These are phyloP conservation scores for Penicillium sp. DNA, from an alignment of 2,329 filamentous ascomycete species.

Conservation along the genomic window DNA sequence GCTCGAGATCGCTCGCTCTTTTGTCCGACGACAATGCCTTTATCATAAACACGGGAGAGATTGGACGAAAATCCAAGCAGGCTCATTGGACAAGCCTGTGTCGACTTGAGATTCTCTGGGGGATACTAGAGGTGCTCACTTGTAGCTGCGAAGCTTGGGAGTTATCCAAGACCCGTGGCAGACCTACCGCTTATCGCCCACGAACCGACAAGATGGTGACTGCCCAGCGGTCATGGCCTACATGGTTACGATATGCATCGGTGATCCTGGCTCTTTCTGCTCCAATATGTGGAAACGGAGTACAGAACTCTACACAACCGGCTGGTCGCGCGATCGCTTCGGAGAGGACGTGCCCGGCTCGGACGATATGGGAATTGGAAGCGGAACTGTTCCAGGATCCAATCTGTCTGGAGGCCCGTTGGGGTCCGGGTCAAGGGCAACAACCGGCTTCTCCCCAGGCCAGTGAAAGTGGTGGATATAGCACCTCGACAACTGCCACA, in stretches of 20 bases:
- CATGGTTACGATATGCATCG: slow-evolving; percentile 10
- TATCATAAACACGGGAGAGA: slow-evolving; percentile 10
- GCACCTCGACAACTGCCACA: slow-evolving; percentile 1
- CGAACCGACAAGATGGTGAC: slow-evolving; percentile 15
- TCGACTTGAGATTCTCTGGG: not conserved
- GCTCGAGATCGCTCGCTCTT: slow-evolving; percentile 14
- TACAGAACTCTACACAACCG: slow-evolving; percentile 3
- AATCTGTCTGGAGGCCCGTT: slow-evolving; percentile 16
- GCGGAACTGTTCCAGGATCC: slow-evolving; percentile 18
- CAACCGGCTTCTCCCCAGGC: not conserved
- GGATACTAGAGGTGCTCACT: not conserved
- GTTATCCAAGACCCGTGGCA: slow-evolving; percentile 1
- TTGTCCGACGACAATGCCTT: slow-evolving; percentile 19
- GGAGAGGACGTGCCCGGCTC: slow-evolving; percentile 14
- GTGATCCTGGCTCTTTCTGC: slow-evolving; percentile 10
- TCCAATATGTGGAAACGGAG: slow-evolving; percentile 4
- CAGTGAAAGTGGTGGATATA: not conserved
- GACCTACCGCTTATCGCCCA: not conserved
- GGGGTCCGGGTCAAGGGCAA: slow-evolving; percentile 6
- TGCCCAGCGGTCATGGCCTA: slow-evolving; percentile 10
- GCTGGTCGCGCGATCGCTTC: not conserved
- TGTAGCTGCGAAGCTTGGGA: slow-evolving; percentile 5
- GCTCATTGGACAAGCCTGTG: not conserved
- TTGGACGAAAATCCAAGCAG: not conserved
- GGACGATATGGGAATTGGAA: slow-evolving; percentile 18